Evolutionary conservation across 306 rosid genomes (phyloP).

Genomic region (Dryas octopetala): DNA sequence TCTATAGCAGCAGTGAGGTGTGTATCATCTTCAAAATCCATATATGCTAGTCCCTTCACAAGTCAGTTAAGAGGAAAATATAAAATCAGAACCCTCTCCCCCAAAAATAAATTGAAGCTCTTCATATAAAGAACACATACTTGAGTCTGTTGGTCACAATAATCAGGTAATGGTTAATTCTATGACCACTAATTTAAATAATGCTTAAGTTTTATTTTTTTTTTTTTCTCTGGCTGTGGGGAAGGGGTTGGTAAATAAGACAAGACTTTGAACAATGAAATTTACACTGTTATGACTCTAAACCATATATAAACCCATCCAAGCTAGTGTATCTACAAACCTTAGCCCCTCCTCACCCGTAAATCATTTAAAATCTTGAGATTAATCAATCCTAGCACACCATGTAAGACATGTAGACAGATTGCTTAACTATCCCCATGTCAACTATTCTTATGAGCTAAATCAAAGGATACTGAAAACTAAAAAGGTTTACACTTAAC

Average conservation of each 20-base stretch:
- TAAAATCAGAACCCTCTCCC: not conserved
- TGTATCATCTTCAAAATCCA: conserved; percentile 74
- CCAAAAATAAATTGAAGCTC: not conserved
- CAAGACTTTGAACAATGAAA: too few species aligned
- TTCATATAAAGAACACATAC: not conserved
- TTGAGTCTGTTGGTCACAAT: too few species aligned
- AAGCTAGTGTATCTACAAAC: not conserved
- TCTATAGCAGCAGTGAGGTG: conserved; percentile 82
- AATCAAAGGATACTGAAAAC: not conserved
- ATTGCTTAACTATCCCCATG: not conserved
- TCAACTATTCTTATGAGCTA: not conserved
- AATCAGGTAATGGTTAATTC: too few species aligned
- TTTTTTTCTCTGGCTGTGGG: too few species aligned
- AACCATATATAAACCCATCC: not conserved
- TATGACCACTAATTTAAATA: too few species aligned
- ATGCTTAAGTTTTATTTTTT: too few species aligned
- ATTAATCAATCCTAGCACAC: not conserved
- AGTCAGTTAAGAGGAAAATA: not conserved
- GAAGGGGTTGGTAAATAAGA: too few species aligned
- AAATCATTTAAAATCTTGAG: not conserved
- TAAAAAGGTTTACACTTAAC: not conserved
- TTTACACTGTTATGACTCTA: not conserved
- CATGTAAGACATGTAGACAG: not conserved
- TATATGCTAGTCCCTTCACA: conserved; percentile 86
- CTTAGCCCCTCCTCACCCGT: not conserved